Percentiles rank a stretch among this genome's conserved stretches.
Evolutionary conservation across 129 eudicot genomes (phyloP).

Genomic region (Artemisia annua): DNA sequence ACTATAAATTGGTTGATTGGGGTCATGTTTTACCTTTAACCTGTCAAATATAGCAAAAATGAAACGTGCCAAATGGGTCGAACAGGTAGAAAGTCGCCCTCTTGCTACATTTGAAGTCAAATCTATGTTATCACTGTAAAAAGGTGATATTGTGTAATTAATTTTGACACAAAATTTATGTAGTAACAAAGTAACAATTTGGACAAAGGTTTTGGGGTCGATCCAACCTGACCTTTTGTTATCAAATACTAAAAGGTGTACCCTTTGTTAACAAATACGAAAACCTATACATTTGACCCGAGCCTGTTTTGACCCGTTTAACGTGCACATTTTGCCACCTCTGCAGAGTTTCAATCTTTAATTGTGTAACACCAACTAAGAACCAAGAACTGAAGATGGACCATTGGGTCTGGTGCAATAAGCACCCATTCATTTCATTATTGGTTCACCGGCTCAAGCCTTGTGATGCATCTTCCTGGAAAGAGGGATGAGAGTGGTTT

Average conservation of each 20-base stretch:
- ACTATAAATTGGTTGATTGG: not conserved
- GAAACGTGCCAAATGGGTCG: not conserved
- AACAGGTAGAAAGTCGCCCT: not conserved
- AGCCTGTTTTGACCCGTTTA: not conserved
- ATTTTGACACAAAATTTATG: not conserved
- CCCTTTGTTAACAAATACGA: too few relatives aligned
- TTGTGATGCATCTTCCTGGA: not conserved
- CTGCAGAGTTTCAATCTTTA: not conserved
- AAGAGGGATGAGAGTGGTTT: not conserved
- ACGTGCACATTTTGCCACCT: not conserved
- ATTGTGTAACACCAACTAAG: not conserved
- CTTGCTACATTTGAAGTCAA: too few relatives aligned
- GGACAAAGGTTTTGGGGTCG: slow-evolving; percentile 5
- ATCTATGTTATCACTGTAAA: too few relatives aligned
- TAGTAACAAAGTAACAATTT: not conserved
- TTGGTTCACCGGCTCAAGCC: slow-evolving; percentile 2
- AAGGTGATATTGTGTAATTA: not conserved
- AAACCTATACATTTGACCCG: not conserved
- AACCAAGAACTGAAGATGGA: slow-evolving; percentile 5
- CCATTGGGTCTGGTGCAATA: not conserved
- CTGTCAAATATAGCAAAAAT: not conserved
- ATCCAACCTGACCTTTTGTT: not conserved
- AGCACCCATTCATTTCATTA: not conserved
- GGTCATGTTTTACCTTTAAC: not conserved
- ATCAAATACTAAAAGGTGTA: not conserved